These are phyloP conservation scores for Pascua sp. DNA, from an alignment of 1,284 basidiomycete genomes.

Conservation along the genomic window DNA sequence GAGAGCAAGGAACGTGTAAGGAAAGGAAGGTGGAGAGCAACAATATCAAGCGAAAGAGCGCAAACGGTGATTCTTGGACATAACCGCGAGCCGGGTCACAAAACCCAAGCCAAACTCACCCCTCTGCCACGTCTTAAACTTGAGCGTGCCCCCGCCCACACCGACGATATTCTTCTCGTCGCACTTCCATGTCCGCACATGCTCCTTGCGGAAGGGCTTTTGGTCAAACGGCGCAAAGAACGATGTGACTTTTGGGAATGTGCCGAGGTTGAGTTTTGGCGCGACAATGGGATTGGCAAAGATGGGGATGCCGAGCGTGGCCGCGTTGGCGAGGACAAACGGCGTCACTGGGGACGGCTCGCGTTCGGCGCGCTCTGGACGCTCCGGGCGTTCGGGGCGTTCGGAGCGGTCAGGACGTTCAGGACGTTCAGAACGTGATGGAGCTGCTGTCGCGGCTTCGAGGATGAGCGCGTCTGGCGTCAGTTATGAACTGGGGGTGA, in stretches of 20 bases:
- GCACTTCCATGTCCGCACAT: constrained; percentile 31
- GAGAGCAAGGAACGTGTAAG: too few relatives aligned
- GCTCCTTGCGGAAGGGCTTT: constrained; percentile 38
- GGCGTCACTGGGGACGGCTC: constrained; percentile 23
- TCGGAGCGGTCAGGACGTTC: too few relatives aligned
- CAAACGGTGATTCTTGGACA: background rate
- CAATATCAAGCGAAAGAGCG: background rate
- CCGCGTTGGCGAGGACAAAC: constrained; percentile 37
- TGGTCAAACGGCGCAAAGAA: constrained; percentile 39
- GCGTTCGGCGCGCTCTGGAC: background rate
- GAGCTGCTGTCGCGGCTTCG: constrained; percentile 1
- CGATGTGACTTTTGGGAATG: constrained; percentile 41
- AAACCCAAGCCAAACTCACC: constrained; percentile 22
- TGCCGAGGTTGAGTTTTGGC: constrained; percentile 30
- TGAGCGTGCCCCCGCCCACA: constrained; percentile 38
- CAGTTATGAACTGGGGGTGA: background rate
- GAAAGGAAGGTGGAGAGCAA: too few relatives aligned
- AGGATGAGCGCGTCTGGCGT: constrained; percentile 10
- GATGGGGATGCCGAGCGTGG: constrained; percentile 39
- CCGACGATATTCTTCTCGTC: constrained; percentile 27
- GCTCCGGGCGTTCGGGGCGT: background rate
- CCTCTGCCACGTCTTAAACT: constrained; percentile 38
- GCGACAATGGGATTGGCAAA: constrained; percentile 40
- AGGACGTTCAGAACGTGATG: background rate
- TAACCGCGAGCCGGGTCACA: background rate